Base-by-base conservation (phyloP, 176 grass and related monocot species). In the Carex littledalei region DNA sequence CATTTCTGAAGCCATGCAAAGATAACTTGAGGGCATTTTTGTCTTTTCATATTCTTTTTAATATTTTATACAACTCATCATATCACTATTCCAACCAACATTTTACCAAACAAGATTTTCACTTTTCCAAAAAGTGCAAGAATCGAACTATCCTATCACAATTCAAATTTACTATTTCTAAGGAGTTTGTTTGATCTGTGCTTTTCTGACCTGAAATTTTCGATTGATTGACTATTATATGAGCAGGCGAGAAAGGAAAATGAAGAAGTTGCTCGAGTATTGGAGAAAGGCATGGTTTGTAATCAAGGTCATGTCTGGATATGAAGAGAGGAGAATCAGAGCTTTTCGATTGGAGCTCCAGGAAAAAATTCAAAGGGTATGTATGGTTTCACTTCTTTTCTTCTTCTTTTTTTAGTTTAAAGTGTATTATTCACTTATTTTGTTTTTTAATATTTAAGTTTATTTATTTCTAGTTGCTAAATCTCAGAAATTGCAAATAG, bases 321-420 rank as follows among this genome's bases (percentile, higher is more conserved):
- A 93, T 32, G 95, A 94, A 87, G 92, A 97, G 88, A 93, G 91
- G 89, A 91, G 86, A 90, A 97, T 97, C 84, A 87, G 95, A 50
- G 61, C 92, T 45, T 90, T 94, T 87, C 87, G 95, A 88, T 83
- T 97, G 84, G 90, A 88, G 43, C 79, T 97, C 57, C 90, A 97
- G 79, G 87, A 94, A 63, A 91, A 85, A 78, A 84, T 97, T 26
- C 57, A 90, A 75, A 89, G 62, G 89, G 94, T 88, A 85, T 81
- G 22, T 39, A 39, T 1, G 37, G 37, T 18, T 62, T 41, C 18
- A 35, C 68, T 84, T 76, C 11, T 32, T 8, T 10, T 41, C 4
- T 39, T 39, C 4, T 39, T 39, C 4, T 76, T 78, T 18, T 78
- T 18, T 78, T 17, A 43, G 41, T n/a, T 43, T 39, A 71, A 71